phyloP scores from a whole-genome alignment of 306 rosid species.

The Fragaria vesca region DNA sequence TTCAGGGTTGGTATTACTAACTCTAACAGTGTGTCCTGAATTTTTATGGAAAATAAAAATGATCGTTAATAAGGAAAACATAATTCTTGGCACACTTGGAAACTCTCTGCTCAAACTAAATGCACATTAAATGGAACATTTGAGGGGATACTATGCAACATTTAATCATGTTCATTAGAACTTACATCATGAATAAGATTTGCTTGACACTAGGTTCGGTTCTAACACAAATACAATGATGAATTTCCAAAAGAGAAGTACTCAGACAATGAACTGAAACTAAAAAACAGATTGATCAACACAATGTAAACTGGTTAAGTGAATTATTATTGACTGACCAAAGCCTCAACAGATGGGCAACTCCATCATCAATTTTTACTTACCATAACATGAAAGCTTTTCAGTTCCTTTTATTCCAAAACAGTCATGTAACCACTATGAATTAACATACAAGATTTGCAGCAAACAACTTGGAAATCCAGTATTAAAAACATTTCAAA shows the following conservation, averaged over 20 bases:
- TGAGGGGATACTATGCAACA: background rate
- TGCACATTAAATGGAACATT: background rate
- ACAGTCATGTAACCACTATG: background rate
- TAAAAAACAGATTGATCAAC: background rate
- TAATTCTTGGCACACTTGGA: background rate
- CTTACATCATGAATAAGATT: background rate
- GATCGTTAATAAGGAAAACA: background rate
- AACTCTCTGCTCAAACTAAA: background rate
- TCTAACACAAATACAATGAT: background rate
- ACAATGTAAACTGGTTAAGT: background rate
- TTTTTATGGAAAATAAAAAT: background rate
- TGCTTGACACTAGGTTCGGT: background rate
- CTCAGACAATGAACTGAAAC: background rate
- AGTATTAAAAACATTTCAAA: background rate
- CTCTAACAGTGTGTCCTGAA: conserved; percentile 12
- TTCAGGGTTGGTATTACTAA: conserved; percentile 23
- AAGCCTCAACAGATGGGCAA: background rate
- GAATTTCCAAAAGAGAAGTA: background rate
- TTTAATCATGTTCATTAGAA: background rate
- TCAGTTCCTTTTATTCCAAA: background rate
- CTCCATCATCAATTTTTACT: background rate
- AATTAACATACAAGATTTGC: background rate
- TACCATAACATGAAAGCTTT: background rate
- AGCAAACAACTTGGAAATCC: background rate
- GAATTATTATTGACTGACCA: background rate